phyloP scores from a whole-genome alignment of 1,139 yeast genomes.

The Yamadazyma atlantica region DNA sequence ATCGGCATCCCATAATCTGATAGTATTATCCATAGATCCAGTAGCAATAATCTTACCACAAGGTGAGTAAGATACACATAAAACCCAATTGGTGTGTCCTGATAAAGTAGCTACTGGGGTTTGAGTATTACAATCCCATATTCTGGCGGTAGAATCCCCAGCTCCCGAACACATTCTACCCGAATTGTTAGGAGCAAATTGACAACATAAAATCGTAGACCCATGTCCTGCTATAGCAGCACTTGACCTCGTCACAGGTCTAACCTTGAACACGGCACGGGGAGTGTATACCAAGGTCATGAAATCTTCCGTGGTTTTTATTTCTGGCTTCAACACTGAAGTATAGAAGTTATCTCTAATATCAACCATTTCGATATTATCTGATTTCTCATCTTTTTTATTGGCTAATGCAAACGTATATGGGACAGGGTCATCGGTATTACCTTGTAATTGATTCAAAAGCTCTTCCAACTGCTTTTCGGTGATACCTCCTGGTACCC shows the following conservation, averaged over 20 bases:
- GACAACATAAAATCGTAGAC: conserved; percentile 85
- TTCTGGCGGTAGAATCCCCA: conserved; percentile 95
- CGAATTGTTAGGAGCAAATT: conserved; percentile 89
- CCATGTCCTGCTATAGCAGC: conserved; percentile 97
- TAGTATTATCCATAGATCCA: conserved; percentile 91
- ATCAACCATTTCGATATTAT: conserved; percentile 54
- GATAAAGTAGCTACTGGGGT: conserved; percentile 78
- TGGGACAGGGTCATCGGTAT: conserved; percentile 82
- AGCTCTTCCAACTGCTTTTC: conserved; percentile 88
- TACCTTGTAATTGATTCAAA: conserved; percentile 68
- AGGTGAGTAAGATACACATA: conserved; percentile 93
- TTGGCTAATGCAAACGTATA: conserved; percentile 74
- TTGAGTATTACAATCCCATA: conserved; percentile 97
- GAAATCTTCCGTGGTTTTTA: conserved; percentile 90
- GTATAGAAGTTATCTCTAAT: conserved; percentile 74
- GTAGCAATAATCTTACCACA: conserved; percentile 91
- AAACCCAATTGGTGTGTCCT: conserved; percentile 94
- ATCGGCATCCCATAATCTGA: conserved; percentile 81
- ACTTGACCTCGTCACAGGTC: conserved; percentile 85
- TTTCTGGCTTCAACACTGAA: conserved; percentile 81
- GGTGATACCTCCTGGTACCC: conserved; percentile 89
- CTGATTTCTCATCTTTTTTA: conserved; percentile 39
- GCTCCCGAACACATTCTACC: conserved; percentile 92
- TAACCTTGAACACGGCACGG: conserved; percentile 89
- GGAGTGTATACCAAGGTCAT: conserved; percentile 92